phyloP scores from a whole-genome alignment of 768 basidiomycete species.

The Tubosaeta sp. region DNA sequence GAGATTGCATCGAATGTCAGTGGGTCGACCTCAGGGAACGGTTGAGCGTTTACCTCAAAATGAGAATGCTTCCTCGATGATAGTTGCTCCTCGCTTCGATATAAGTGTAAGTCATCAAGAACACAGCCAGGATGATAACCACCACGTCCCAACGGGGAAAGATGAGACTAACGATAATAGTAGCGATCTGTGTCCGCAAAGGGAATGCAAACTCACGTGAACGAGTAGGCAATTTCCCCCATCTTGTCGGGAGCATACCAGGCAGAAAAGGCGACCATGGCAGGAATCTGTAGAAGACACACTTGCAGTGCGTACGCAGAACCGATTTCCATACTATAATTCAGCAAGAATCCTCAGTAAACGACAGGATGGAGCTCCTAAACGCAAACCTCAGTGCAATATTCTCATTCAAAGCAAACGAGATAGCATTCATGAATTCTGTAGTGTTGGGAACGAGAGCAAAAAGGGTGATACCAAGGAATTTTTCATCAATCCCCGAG shows the following conservation, averaged over 20 bases:
- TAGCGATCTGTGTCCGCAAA: neutral
- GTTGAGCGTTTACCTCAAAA: conserved; percentile 63
- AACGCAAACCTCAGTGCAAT: conserved; percentile 82
- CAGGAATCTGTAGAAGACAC: conserved; percentile 94
- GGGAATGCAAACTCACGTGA: conserved; percentile 65
- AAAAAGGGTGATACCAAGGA: conserved; percentile 93
- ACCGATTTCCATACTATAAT: conserved; percentile 92
- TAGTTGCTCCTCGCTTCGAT: conserved; percentile 99
- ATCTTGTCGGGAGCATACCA: conserved; percentile 86
- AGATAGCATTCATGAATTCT: conserved; percentile 99
- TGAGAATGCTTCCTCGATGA: conserved; percentile 92
- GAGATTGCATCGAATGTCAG: conserved; percentile 1
- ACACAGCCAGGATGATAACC: conserved; percentile 91
- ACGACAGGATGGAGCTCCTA: neutral
- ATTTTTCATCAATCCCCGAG: conserved; percentile 95
- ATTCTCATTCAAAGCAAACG: conserved; percentile 94
- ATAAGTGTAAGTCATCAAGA: conserved; percentile 97
- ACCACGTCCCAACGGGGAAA: conserved; percentile 99
- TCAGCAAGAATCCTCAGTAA: neutral
- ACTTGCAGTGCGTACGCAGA: conserved; percentile 99
- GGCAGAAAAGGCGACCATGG: conserved; percentile 98
- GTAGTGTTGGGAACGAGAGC: conserved; percentile 98
- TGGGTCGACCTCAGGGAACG: neutral
- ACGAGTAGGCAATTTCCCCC: conserved; percentile 84
- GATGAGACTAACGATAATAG: conserved; percentile 59